Conservation (phyloP, 2,329 filamentous ascomycete species). For the Akanthomyces uredinophilus region DNA sequence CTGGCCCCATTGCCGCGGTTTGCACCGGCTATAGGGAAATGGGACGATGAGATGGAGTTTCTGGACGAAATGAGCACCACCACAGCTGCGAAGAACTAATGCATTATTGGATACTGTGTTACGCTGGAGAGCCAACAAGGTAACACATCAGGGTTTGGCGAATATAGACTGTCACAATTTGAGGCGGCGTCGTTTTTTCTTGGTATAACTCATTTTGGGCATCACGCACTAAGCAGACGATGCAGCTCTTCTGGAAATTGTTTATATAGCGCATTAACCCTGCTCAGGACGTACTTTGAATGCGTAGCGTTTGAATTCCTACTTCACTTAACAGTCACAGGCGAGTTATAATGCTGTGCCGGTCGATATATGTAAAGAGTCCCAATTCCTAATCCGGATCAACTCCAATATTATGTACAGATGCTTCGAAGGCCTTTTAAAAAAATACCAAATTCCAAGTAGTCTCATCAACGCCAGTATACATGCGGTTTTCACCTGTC, state of each 20-base stretch:
- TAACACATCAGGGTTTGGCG: not conserved
- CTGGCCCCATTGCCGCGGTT: constrained; percentile 26
- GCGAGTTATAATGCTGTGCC: not conserved
- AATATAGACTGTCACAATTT: constrained; percentile 4
- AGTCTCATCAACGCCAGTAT: constrained; percentile 13
- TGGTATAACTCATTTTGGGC: not conserved
- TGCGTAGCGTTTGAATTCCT: not conserved
- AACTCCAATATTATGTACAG: constrained; percentile 1
- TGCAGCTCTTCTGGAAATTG: not conserved
- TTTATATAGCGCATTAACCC: not conserved
- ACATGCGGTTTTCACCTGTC: not conserved
- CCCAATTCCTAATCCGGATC: not conserved
- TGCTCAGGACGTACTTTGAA: not conserved
- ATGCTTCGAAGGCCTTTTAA: not conserved
- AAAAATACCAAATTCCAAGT: not conserved
- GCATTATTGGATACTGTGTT: not conserved
- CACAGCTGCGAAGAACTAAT: not conserved
- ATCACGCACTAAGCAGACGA: not conserved
- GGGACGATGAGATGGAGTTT: constrained; percentile 56
- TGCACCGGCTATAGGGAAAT: constrained; percentile 39
- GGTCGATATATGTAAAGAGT: not conserved
- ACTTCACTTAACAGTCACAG: not conserved
- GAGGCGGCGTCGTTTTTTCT: not conserved
- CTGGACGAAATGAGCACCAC: constrained; percentile 35
- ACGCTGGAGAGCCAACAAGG: not conserved